phyloP scores from a whole-genome alignment of 1,284 basidiomycete genomes.

The Wolfiporia cocos region DNA sequence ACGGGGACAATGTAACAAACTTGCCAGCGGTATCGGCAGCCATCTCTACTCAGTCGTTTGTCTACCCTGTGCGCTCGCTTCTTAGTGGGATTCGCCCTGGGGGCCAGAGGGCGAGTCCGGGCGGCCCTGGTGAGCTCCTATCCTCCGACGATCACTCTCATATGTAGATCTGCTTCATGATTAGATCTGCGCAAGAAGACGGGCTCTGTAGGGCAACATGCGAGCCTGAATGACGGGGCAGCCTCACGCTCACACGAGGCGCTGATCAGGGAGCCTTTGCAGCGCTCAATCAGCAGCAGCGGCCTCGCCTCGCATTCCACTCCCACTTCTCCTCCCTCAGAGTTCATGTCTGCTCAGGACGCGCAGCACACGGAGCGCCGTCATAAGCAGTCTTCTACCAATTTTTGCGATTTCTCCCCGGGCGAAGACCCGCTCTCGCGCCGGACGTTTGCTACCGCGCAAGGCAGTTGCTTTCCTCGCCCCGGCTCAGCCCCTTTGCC shows the following conservation, averaged over 20 bases:
- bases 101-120: slow-evolving; percentile 1
- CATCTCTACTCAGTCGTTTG: slow-evolving; percentile 12
- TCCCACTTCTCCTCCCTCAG: neutral
- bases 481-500: neutral
- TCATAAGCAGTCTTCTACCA: slow-evolving; percentile 9
- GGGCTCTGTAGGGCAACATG: neutral
- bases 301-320: neutral
- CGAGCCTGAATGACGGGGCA: neutral
- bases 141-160: slow-evolving; percentile 1
- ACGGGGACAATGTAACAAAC: slow-evolving; percentile 1
- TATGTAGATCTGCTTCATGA: slow-evolving; percentile 2
- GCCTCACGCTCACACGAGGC: slow-evolving; percentile 5
- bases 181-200: slow-evolving; percentile 6
- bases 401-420: slow-evolving; percentile 23
- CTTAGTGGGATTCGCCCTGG: slow-evolving; percentile 25
- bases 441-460: slow-evolving; percentile 16
- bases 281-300: slow-evolving; percentile 1
- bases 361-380: neutral
- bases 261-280: neutral
- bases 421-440: slow-evolving; percentile 18
- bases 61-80: slow-evolving; percentile 29
- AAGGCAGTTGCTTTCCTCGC: slow-evolving; percentile 2
- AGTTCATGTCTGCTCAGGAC: neutral
- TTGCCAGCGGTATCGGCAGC: neutral
- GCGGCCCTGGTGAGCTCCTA: slow-evolving; percentile 8